Conservation (phyloP, 257 asterid species). For the Dorcoceras hygrometricum region DNA sequence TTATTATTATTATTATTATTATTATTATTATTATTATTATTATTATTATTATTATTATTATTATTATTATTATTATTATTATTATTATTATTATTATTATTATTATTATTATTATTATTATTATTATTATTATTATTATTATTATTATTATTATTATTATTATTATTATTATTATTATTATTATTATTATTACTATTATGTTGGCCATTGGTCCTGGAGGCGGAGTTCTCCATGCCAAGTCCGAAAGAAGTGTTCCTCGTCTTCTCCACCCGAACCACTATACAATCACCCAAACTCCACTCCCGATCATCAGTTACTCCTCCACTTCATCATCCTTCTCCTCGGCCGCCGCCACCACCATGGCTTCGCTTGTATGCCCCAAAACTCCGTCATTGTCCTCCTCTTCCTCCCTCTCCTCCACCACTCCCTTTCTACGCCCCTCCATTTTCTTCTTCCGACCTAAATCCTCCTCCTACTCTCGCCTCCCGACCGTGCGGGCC, state of each 20-base stretch:
- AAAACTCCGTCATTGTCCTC: constrained; percentile 43
- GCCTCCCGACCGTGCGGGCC: constrained; percentile 38
- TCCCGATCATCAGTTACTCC: not conserved
- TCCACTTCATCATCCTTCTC: not conserved
- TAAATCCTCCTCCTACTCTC: constrained; percentile 23
- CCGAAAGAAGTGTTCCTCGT: constrained; percentile 41
- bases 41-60: too few species aligned
- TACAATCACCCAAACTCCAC: constrained; percentile 1
- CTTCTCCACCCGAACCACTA: constrained; percentile 44
- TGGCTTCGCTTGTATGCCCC: constrained; percentile 24
- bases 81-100: too few species aligned
- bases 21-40: too few species aligned
- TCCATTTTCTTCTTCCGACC: constrained; percentile 35
- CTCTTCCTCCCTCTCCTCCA: constrained; percentile 55
- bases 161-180: too few species aligned
- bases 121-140: too few species aligned
- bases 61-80: too few species aligned
- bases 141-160: too few species aligned
- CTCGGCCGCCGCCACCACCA: not conserved
- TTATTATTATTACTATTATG: too few species aligned
- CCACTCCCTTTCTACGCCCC: constrained; percentile 46
- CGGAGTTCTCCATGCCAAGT: constrained; percentile 40
- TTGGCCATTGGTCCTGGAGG: not conserved
- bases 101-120: too few species aligned
- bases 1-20: too few species aligned